Evolutionary conservation across 495 filamentous ascomycete species (phyloP), one percentile per base, ranked within the genome.

Genomic region (Cenococcum geophilum): DNA sequence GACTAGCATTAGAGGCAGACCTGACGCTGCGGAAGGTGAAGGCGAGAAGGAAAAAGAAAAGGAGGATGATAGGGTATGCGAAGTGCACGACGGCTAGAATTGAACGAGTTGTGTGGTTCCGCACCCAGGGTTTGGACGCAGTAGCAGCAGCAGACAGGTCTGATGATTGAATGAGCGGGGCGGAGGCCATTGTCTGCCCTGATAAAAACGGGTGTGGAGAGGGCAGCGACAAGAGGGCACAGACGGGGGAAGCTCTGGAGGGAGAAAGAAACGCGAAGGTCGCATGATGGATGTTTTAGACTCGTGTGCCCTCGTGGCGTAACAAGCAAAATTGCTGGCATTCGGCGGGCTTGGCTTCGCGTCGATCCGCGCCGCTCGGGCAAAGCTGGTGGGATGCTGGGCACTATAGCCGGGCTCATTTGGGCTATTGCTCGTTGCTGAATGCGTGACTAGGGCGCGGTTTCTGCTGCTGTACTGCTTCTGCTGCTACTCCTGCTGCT

Each of bases 41-140:
- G 57, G 80, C 79, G 49, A 78, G 68, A 21, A 89, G 73, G 70
- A 90, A 91, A 70, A 90, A 78, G 55, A 85, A 58, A 42, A 90
- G 76, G 55, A 90, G 76, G 55, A 87, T 68, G 58, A 89, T 80
- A 5, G 88, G 86, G 66, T 83, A 88, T 59, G 78, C 75, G 66
- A 80, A 85, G 61, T 85, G 86, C 53, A 80, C 70, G 64, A 72
- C 77, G 55, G 73, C 66, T 62, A 84, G 71, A 65, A 82, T 72
- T 74, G 76, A 60, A 10, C 53, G 4, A 3, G 53, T 22, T 3
- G 53, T 55, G 18, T 42, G 11, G 36, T 55, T 55, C 6, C 2
- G 9, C 23, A 43, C 54, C 54, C 34, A 56, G 5, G 49, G 49
- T 16, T 18, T 16, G 20, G 49, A 16, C 21, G 21, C 14, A 52